Evolutionary conservation across 2,329 filamentous ascomycete genomes (phyloP).

Genomic region (Sphaerostilbella broomeana): DNA sequence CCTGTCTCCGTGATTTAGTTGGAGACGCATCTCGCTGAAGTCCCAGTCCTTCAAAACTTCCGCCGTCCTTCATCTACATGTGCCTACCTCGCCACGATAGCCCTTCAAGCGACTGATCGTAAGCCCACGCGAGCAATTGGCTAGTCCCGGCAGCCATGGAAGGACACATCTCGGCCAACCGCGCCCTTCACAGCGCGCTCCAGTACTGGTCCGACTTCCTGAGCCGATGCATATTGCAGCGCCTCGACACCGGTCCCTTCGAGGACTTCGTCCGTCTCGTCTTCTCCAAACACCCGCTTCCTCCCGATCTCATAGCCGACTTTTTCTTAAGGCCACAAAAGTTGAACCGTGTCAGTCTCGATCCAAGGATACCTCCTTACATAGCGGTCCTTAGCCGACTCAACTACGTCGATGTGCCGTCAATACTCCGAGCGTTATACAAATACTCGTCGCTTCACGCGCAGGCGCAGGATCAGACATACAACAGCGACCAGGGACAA

Average conservation of each 20-base stretch:
- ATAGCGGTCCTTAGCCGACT: slow-evolving; percentile 48
- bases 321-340: slow-evolving; percentile 51
- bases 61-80: no score
- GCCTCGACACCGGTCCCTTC: slow-evolving; percentile 49
- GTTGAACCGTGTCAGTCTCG: slow-evolving; percentile 43
- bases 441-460: slow-evolving; percentile 49
- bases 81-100: neutral
- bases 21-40: no score
- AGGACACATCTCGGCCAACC: slow-evolving; percentile 15
- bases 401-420: slow-evolving; percentile 46
- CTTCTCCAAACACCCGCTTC: slow-evolving; percentile 45
- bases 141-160: slow-evolving; percentile 21
- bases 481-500: slow-evolving; percentile 8
- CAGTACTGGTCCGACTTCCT: slow-evolving; percentile 47
- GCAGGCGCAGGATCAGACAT: slow-evolving; percentile 11
- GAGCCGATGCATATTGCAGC: slow-evolving; percentile 40
- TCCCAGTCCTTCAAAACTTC: no score
- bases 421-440: slow-evolving; percentile 49
- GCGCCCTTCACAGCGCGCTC: slow-evolving; percentile 24
- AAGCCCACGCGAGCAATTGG: neutral
- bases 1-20: no score
- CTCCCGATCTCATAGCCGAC: slow-evolving; percentile 46
- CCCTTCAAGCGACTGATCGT: neutral
- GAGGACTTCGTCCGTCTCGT: slow-evolving; percentile 44
- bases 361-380: slow-evolving; percentile 55